Base-by-base conservation (phyloP, 1,284 basidiomycete genomes). In the Microbotryomycetes sp. region DNA sequence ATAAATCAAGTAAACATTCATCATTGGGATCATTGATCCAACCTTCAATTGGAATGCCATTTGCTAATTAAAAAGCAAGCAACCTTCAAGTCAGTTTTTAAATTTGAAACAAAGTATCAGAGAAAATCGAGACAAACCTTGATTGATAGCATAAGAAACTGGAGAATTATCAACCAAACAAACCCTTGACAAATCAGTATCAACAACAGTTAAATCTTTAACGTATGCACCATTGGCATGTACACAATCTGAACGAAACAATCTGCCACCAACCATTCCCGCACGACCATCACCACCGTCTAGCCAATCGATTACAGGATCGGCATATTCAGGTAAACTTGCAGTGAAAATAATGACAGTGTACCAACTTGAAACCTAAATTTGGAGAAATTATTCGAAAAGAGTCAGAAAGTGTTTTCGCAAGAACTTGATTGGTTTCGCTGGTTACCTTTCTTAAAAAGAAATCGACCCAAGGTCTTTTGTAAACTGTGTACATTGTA, bases 221-320 rank as follows among this genome's bases (percentile, higher is more conserved):
- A 89, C 88, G 79, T 96, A 98, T 42, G 88, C 86, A 29, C 96
- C 96, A 74, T 92, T 92, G 50, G 93, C 82, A 65, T 92, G 86
- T 47, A 88, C 91, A 78, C 94, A 98, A 57, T 89, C 90, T 87
- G 92, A 71, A 46, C 59, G 54, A 76, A 97, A 99, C 64, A 97
- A 81, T 45, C 92, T 84, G 65, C 87, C 87, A 0, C 82, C 83
- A 49, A 99, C 84, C 60, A 98, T 87, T 7, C 90, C 91, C 3
- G 66, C 67, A 2, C 63, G 46, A 0, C 76, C 77, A 52, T 91
- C 82, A 3, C 94, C 94, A 62, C 88, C 91, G 74, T 99, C 94
- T 62, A 99, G 79, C 94, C 96, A 99, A 78, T 99, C 96, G 71
- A 99, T 98, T 29, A 99, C 94, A 0, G 96, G 94, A 79, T 99